phyloP scores from a whole-genome alignment of 177 flowering plant genomes.

The Telopea speciosissima region DNA sequence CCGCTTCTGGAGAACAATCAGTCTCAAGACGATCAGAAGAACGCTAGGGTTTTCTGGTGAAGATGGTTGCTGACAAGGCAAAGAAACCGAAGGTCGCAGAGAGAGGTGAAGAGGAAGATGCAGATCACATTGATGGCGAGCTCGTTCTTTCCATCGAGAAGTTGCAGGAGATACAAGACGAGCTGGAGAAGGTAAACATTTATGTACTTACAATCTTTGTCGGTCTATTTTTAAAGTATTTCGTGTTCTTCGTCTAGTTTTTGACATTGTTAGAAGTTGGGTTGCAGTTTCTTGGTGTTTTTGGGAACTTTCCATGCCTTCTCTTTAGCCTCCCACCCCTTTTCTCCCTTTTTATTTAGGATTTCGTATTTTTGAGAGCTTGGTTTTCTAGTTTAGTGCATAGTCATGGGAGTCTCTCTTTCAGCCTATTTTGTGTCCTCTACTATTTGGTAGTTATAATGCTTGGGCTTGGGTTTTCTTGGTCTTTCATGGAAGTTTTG shows the following conservation, averaged over 20 bases:
- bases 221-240: background rate
- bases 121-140: conserved; percentile 36
- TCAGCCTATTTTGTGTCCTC: too few species aligned
- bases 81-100: conserved; percentile 34
- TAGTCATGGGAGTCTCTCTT: too few species aligned
- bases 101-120: conserved; percentile 19
- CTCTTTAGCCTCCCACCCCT: too few species aligned
- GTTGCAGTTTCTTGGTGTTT: background rate
- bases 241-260: background rate
- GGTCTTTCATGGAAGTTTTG: too few species aligned
- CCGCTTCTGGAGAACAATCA: background rate
- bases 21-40: background rate
- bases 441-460: too few species aligned
- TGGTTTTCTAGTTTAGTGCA: too few species aligned
- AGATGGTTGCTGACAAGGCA: conserved; percentile 29
- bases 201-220: background rate
- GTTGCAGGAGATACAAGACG: conserved; percentile 54
- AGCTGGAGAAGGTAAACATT: conserved; percentile 47
- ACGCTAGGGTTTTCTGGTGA: background rate
- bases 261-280: background rate
- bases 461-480: too few species aligned
- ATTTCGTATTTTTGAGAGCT: too few species aligned
- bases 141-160: conserved; percentile 49
- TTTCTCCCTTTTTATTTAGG: too few species aligned
- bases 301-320: too few species aligned